Base-by-base conservation (phyloP, 2,329 filamentous ascomycete species). In the Penicillium sp. region DNA sequence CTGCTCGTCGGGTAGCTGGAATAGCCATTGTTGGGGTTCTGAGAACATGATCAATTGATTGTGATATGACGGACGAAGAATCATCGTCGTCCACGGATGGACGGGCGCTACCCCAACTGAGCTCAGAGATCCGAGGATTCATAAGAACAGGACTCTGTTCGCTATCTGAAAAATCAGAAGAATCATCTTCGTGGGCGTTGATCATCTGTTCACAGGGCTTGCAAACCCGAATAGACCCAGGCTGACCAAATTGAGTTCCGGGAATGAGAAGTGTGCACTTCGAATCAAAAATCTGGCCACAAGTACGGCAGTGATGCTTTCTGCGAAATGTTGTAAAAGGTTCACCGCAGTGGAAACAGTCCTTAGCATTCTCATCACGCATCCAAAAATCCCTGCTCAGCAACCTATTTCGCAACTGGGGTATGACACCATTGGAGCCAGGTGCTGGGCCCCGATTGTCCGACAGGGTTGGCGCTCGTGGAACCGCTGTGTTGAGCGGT, bases 301-400 rank as follows among this genome's bases (percentile, higher is more conserved):
- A 99, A 0, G 84, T 84, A 57, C 95, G 87, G 72, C 94, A 99
- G 73, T 99, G 94, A 71, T 99, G 94, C 70, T 99, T 99, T 61
- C 94, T 86, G 55, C 94, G 85, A 70, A 97, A 97, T 1, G 93
- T 94, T 0, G 91, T 92, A 68, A 99, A 99, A 2, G 90, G 84
- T 54, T 91, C 89, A 40, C 91, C 91, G 67, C 94, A 99, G 40
- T 91, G 85, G 70, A 97, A 99, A 68, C 94, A 99, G 66, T 97
- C 93, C 70, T 96, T 97, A 55, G 93, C 95, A 59, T 95, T 97
- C 68, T 97, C 94, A 70, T 99, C 94, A 55, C 92, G 90, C 94
- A 99, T 99, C 94, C 93, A 97, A 65, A 96, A 97, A 64, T 97
- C 92, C 67, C 92, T 94, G 71, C 90, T 96, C 42, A 97, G 77